A percentile compares a stretch with the other conserved stretches of the same genome.
phyloP scores from a whole-genome alignment of 1,139 yeast genomes.

The Yamadazyma triangularis region DNA sequence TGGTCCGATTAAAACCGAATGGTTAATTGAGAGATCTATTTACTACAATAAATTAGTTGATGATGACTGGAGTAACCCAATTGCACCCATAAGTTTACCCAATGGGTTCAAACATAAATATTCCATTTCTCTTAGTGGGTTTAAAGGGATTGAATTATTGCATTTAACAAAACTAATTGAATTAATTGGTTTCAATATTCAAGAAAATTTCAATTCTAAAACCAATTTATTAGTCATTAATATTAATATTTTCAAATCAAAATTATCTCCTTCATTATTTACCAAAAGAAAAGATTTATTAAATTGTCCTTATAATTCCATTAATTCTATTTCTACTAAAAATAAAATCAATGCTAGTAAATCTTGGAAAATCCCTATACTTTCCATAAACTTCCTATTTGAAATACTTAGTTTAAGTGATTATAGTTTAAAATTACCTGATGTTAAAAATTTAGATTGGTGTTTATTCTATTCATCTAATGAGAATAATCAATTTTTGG shows the following conservation, averaged over 20 bases:
- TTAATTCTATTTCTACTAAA: conserved; percentile 41
- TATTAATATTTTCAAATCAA: conserved; percentile 42
- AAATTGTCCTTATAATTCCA: conserved; percentile 35
- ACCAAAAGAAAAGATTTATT: conserved; percentile 27
- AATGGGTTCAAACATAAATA: conserved; percentile 25
- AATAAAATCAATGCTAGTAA: conserved; percentile 56
- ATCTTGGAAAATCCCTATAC: conserved; percentile 53
- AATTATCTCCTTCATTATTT: conserved; percentile 15
- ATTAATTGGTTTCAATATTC: conserved; percentile 46
- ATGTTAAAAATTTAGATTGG: conserved; percentile 42
- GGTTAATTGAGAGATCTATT: conserved; percentile 79
- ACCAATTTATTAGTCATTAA: conserved; percentile 65
- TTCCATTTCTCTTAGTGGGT: conserved; percentile 67
- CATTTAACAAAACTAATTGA: conserved; percentile 65
- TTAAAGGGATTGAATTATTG: conserved; percentile 73
- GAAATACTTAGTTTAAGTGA: conserved; percentile 27
- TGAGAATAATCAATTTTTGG: conserved; percentile 3
- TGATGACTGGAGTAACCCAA: conserved; percentile 76
- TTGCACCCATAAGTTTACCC: conserved; percentile 34
- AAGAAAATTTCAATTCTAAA: conserved; percentile 48
- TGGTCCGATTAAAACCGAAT: conserved; percentile 55
- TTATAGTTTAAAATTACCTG: conserved; percentile 22
- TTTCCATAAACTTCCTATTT: conserved; percentile 51
- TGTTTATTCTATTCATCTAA: conserved; percentile 45
- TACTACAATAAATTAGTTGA: conserved; percentile 49